phyloP scores from a whole-genome alignment of 108 stramenopile genomes.

The Aurantiochytrium sp. region DNA sequence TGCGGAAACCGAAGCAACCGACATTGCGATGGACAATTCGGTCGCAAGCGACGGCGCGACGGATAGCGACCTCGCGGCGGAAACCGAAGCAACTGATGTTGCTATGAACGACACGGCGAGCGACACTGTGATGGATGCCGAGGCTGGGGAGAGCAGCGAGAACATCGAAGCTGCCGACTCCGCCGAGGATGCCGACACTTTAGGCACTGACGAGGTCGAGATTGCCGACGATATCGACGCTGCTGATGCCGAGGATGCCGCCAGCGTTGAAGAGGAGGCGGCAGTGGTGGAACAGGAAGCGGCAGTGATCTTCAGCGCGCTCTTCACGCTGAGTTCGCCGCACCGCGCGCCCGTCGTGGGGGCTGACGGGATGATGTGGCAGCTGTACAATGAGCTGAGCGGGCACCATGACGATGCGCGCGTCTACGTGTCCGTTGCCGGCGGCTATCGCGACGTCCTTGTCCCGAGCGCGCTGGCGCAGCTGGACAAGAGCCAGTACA shows the following conservation, averaged over 20 bases:
- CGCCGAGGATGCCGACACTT: background rate
- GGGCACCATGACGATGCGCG: background rate
- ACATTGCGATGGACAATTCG: no score
- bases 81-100: no score
- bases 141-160: no score
- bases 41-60: no score
- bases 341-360: background rate
- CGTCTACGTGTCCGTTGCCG: background rate
- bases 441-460: slow-evolving; percentile 11
- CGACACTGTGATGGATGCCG: no score
- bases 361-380: background rate
- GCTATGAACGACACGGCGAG: no score
- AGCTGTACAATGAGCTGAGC: background rate
- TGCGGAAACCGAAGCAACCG: no score
- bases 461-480: background rate
- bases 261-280: background rate
- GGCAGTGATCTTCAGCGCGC: background rate
- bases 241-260: no score
- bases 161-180: background rate
- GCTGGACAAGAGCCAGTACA: background rate
- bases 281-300: background rate
- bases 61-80: no score
- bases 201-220: background rate
- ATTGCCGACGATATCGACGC: no score
- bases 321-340: slow-evolving; percentile 11